These are phyloP conservation scores for Psidium guajava DNA, from an alignment of 345 rosid species.

Conservation along the genomic window DNA sequence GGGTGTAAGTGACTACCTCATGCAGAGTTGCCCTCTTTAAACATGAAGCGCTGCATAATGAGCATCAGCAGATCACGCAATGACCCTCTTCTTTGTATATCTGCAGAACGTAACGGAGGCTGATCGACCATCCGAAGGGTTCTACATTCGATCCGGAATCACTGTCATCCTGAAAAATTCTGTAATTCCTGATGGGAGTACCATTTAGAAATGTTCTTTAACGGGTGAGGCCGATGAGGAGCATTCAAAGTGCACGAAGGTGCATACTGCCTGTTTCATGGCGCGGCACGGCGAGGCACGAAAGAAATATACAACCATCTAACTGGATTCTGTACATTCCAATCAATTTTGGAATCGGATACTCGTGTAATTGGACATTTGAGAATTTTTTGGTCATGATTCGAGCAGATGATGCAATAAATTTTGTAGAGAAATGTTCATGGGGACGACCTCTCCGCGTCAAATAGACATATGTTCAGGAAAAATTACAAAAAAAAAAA, in stretches of 20 bases:
- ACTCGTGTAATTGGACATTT: neutral
- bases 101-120: slow-evolving; percentile 72
- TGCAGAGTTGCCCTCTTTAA: neutral
- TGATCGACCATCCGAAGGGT: slow-evolving; percentile 66
- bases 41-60: neutral
- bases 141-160: slow-evolving; percentile 80
- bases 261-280: neutral
- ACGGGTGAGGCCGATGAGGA: neutral
- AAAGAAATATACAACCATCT: neutral
- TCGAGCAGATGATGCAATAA: neutral
- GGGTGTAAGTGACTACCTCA: slow-evolving; percentile 39
- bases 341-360: neutral
- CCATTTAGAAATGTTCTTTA: slow-evolving; percentile 20
- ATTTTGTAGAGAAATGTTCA: neutral
- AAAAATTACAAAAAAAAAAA: no score
- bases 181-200: slow-evolving; percentile 49
- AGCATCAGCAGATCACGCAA: neutral
- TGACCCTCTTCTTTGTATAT: neutral
- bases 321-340: neutral
- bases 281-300: neutral
- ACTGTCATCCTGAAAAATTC: slow-evolving; percentile 56
- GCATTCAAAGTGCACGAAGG: neutral
- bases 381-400: neutral
- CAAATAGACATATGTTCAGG: neutral
- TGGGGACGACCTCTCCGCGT: neutral